Evolutionary conservation across 2,329 filamentous ascomycete genomes (phyloP), one percentile per base, ranked within the genome.

Genomic region (Phyllosticta citrichinensis): DNA sequence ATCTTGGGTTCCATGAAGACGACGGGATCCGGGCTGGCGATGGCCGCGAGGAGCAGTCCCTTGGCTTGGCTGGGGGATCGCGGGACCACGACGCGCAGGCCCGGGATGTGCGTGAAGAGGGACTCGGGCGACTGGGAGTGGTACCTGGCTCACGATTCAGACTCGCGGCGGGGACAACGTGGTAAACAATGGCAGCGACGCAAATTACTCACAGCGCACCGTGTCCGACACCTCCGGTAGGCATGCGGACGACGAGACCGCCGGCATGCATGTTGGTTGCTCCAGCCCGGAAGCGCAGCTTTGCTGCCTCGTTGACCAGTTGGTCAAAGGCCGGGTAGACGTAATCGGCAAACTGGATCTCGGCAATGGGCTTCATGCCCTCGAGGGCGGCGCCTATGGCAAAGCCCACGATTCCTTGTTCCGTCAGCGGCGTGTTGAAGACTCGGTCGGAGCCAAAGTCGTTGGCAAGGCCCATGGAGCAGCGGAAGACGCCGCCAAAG

Each of bases 291-390:
- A 91, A 97, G 61, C 92, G 81, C 69, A 89, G 87, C 75, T 96
- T 96, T 63, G 91, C 89, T 0, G 89, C 91, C 75, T 97, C 91
- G 69, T 96, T 96, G 69, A 96, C 91, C 33, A 97, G 82, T 77
- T 97, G 91, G 70, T 97, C 91, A 68, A 96, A 96, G 0, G 92
- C 91, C 2, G 92, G 92, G 72, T 87, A 96, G 60, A 96, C 86
- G 72, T 97, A 97, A 72, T 97, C 92, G 62, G 92, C 92, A 70
- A 97, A 97, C 72, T 97, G 92, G 60, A 97, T 91, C 77, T 99
- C 94, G 0, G 93, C 93, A 24, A 97, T 84, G 0, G 94, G 91
- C 62, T 88, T 87, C 88, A 96, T 91, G 24, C 93, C 93, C 76
- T 96, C 88, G 6, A 90, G 89, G 0, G 93, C 92, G 40, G 87